Conservation (phyloP, 371 early-diverging fungal genomes). For the Mortierella sp. region DNA sequence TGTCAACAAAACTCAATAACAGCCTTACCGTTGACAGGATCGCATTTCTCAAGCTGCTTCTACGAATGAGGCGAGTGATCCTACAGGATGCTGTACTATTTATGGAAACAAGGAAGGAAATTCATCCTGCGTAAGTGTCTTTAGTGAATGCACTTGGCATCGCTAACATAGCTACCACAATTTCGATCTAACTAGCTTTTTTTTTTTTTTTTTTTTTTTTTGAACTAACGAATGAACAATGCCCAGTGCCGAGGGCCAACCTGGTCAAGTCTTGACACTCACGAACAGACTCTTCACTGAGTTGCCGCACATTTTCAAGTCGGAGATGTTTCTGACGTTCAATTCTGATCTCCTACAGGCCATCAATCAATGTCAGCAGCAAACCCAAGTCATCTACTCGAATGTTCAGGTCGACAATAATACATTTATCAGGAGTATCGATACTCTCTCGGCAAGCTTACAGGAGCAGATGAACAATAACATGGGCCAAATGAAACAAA, state of each 20-base stretch:
- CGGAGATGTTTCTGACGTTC: background rate
- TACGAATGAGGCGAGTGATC: conserved; percentile 21
- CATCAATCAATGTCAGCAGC: background rate
- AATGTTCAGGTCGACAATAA: conserved; percentile 3
- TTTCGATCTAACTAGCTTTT: background rate
- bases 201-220: background rate
- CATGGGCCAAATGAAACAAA: background rate
- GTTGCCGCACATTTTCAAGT: background rate
- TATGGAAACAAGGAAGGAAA: background rate
- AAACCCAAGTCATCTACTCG: background rate
- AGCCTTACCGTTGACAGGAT: background rate
- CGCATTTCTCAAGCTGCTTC: conserved; percentile 11
- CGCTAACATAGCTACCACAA: background rate
- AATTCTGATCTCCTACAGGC: background rate
- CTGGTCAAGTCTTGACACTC: background rate
- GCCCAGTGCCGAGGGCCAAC: background rate
- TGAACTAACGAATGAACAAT: too few species aligned
- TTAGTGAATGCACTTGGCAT: background rate
- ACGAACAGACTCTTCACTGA: background rate
- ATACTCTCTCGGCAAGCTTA: background rate
- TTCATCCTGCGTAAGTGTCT: background rate
- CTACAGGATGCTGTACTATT: conserved; percentile 20
- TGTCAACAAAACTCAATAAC: background rate
- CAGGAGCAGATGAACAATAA: background rate
- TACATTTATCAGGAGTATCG: background rate